Percentiles rank a stretch among this genome's conserved stretches.
Evolutionary conservation across 177 flowering plant species (phyloP).

Genomic region (Tripterygium wilfordii): DNA sequence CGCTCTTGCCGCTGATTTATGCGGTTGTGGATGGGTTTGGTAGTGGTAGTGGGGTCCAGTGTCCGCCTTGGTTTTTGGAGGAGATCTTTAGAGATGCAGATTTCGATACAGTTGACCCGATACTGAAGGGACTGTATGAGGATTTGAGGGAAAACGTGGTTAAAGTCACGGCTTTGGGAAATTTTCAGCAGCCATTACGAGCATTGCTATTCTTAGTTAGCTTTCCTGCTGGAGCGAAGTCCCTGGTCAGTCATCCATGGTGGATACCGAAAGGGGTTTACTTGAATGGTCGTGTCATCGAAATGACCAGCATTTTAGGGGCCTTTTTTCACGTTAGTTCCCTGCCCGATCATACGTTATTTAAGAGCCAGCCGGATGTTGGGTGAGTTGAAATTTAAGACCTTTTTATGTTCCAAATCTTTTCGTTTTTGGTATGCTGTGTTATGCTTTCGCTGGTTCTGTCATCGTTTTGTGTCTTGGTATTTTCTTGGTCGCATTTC

Average conservation of each 20-base stretch:
- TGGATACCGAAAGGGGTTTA: constrained; percentile 76
- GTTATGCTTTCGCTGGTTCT: not conserved
- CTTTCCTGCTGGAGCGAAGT: constrained; percentile 66
- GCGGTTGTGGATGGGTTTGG: constrained; percentile 62
- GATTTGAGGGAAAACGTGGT: constrained; percentile 74
- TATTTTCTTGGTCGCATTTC: too few relatives aligned
- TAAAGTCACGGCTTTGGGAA: constrained; percentile 81
- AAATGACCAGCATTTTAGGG: constrained; percentile 93
- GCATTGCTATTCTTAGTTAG: constrained; percentile 61
- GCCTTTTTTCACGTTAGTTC: constrained; percentile 98
- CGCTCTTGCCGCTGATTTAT: constrained; percentile 61
- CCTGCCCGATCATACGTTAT: constrained; percentile 77
- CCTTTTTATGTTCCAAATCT: too few relatives aligned
- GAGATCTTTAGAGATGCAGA: constrained; percentile 77
- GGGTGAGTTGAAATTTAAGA: constrained; percentile 90
- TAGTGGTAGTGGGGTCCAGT: constrained; percentile 22
- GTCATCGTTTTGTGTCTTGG: too few relatives aligned
- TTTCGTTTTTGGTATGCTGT: not conserved
- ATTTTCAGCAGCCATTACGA: constrained; percentile 84
- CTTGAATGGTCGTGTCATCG: constrained; percentile 85
- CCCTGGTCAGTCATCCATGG: constrained; percentile 76
- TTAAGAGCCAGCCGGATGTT: constrained; percentile 88
- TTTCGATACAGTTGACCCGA: constrained; percentile 71
- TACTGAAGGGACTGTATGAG: constrained; percentile 72
- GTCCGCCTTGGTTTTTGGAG: constrained; percentile 83